phyloP scores from a whole-genome alignment of 176 grass and related monocot species.

The Thinopyrum elongatum region DNA sequence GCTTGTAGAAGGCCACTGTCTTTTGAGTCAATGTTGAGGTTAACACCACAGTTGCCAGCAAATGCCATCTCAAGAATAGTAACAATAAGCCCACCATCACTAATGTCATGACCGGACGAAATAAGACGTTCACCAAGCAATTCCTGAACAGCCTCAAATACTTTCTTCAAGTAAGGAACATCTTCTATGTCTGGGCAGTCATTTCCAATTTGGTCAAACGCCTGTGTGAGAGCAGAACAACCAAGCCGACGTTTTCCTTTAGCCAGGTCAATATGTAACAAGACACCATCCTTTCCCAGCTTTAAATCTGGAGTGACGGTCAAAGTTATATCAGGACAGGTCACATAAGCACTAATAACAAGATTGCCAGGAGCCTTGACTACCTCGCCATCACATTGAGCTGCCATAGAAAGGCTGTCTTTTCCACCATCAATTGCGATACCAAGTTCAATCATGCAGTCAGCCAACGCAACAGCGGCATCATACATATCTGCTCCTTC shows the following conservation, averaged over 20 bases:
- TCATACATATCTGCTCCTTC: slow-evolving; percentile 93
- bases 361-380: slow-evolving; percentile 95
- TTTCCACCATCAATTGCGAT: slow-evolving; percentile 94
- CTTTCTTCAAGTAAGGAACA: slow-evolving; percentile 68
- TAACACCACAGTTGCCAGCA: slow-evolving; percentile 78
- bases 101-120: slow-evolving; percentile 89
- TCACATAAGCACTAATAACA: slow-evolving; percentile 83
- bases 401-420: slow-evolving; percentile 97
- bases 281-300: slow-evolving; percentile 63
- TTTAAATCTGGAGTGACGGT: slow-evolving; percentile 93
- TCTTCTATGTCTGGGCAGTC: slow-evolving; percentile 90
- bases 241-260: slow-evolving; percentile 68
- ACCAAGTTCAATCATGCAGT: slow-evolving; percentile 91
- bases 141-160: slow-evolving; percentile 71
- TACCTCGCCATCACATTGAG: slow-evolving; percentile 69
- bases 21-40: slow-evolving; percentile 68
- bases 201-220: slow-evolving; percentile 83
- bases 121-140: slow-evolving; percentile 70
- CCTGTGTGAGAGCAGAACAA: slow-evolving; percentile 84
- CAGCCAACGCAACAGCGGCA: slow-evolving; percentile 71
- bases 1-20: slow-evolving; percentile 52
- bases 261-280: slow-evolving; percentile 85
- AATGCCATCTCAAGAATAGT: slow-evolving; percentile 91
- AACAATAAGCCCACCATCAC: slow-evolving; percentile 86
- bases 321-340: slow-evolving; percentile 94